Conservation (phyloP, 2,329 filamentous ascomycete species). For the Aspergillus bombycis region DNA sequence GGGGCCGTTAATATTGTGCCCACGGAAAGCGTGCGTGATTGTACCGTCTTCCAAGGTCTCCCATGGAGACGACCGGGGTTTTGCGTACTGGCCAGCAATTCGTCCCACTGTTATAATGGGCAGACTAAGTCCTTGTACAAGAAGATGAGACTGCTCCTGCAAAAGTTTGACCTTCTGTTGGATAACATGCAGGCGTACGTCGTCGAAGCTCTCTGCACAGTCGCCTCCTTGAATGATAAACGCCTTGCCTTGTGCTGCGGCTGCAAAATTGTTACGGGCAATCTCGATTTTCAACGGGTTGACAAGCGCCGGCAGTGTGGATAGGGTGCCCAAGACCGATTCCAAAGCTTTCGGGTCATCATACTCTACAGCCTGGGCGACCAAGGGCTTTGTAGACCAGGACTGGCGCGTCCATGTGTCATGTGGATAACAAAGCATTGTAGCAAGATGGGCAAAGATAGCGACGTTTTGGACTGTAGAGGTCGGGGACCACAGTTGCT, state of each 20-base stretch:
- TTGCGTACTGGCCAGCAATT: constrained; percentile 95
- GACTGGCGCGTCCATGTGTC: constrained; percentile 5
- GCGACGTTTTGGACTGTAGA: not conserved
- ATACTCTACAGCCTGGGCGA: constrained; percentile 8
- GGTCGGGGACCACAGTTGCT: not conserved
- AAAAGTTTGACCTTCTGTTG: constrained; percentile 94
- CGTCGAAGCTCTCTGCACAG: constrained; percentile 92
- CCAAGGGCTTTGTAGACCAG: not conserved
- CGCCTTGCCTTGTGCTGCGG: constrained; percentile 66
- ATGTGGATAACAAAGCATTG: not conserved
- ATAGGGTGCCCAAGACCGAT: constrained; percentile 2
- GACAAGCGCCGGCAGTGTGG: constrained; percentile 1
- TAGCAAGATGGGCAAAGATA: not conserved
- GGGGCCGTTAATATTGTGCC: constrained; percentile 92
- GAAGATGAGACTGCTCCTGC: constrained; percentile 23
- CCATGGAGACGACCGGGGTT: constrained; percentile 82
- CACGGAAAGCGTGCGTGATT: constrained; percentile 81
- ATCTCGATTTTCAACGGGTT: constrained; percentile 11
- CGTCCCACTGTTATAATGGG: constrained; percentile 63
- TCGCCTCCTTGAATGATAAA: constrained; percentile 86
- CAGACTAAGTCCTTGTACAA: constrained; percentile 5
- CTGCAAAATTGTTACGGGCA: constrained; percentile 4
- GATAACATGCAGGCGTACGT: constrained; percentile 81
- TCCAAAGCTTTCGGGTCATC: not conserved
- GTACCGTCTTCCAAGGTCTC: constrained; percentile 73